Conservation (phyloP, 495 filamentous ascomycete genomes). For the Durotheca rogersii region DNA sequence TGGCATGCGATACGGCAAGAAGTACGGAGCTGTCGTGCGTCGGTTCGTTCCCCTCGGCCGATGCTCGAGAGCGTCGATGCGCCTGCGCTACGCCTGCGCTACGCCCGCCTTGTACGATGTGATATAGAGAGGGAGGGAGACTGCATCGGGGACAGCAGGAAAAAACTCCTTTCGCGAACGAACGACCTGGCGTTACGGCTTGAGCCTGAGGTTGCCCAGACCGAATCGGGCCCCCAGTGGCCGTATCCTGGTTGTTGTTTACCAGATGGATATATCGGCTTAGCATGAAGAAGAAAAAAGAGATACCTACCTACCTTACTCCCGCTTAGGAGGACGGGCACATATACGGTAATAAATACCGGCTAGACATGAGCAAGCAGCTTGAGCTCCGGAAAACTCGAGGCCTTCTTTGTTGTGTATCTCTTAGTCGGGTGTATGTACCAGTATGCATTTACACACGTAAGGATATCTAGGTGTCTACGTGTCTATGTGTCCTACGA, state of each 20-base stretch:
- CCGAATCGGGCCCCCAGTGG: background rate
- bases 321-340: conserved; percentile 1
- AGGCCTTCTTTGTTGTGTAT: too few relatives aligned
- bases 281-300: too few relatives aligned
- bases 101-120: conserved; percentile 26
- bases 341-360: conserved; percentile 1
- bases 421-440: too few relatives aligned
- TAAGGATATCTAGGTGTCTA: too few relatives aligned
- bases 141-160: too few relatives aligned
- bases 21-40: background rate
- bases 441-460: too few relatives aligned
- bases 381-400: background rate
- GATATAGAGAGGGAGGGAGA: background rate
- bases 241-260: conserved; percentile 2
- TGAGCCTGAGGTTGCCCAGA: background rate
- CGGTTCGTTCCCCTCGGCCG: background rate
- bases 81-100: too few relatives aligned
- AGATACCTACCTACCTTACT: too few relatives aligned
- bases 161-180: conserved; percentile 6
- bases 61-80: too few relatives aligned
- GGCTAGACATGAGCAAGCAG: too few relatives aligned
- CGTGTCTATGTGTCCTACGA: too few relatives aligned
- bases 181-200: conserved; percentile 20
- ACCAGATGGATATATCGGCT: conserved; percentile 14
- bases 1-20: background rate